Conservation (phyloP, 495 filamentous ascomycete species). For the Durotheca rogersii region DNA sequence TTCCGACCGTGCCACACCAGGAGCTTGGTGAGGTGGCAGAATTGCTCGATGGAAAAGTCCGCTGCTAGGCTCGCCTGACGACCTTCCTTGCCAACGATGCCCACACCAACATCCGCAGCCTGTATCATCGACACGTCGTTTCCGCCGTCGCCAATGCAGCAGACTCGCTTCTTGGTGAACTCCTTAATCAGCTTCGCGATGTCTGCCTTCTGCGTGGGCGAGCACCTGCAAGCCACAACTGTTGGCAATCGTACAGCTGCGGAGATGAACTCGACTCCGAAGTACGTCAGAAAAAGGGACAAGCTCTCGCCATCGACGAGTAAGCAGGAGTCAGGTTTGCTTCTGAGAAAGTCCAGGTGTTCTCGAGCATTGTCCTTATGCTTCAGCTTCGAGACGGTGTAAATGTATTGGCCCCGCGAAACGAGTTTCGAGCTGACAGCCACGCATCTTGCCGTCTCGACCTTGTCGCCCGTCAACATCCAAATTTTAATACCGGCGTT, state of each 20-base stretch:
- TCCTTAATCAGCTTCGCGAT: constrained; percentile 87
- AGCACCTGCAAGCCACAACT: constrained; percentile 95
- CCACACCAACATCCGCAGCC: constrained; percentile 94
- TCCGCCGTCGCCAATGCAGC: constrained; percentile 95
- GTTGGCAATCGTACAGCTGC: constrained; percentile 84
- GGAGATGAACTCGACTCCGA: constrained; percentile 80
- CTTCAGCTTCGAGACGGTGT: constrained; percentile 83
- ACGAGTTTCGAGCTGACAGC: constrained; percentile 93
- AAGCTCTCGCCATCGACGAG: constrained; percentile 95
- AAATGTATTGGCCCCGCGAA: constrained; percentile 91
- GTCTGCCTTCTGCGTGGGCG: constrained; percentile 95
- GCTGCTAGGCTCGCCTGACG: constrained; percentile 91
- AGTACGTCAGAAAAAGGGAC: constrained; percentile 76
- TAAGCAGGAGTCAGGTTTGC: constrained; percentile 82
- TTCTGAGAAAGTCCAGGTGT: constrained; percentile 81
- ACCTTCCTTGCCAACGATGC: constrained; percentile 97
- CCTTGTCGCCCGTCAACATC: constrained; percentile 99
- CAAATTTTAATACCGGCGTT: constrained; percentile 99
- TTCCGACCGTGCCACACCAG: constrained; percentile 98
- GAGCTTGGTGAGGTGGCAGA: constrained; percentile 93
- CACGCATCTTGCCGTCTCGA: constrained; percentile 96
- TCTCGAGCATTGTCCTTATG: constrained; percentile 79
- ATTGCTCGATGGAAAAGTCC: constrained; percentile 93
- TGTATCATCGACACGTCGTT: constrained; percentile 99
- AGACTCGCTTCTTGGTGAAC: constrained; percentile 88